Conservation (phyloP, 2,329 filamentous ascomycete species). For the Ophiosphaerella korrae region DNA sequence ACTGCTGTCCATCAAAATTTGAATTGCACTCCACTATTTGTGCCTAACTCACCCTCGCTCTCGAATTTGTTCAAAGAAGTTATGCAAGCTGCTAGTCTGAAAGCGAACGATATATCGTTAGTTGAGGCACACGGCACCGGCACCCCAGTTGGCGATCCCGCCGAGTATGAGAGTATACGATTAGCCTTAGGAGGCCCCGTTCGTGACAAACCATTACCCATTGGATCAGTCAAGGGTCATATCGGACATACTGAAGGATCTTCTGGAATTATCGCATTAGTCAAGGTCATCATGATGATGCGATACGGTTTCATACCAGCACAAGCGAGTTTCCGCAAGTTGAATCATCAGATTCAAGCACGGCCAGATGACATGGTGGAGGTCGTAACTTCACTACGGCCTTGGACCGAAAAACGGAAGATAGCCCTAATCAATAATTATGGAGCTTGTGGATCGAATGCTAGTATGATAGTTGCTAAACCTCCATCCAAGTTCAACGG, state of each 20-base stretch:
- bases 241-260: slow-evolving; percentile 27
- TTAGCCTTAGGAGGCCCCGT: not conserved
- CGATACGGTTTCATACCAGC: slow-evolving; percentile 23
- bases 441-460: slow-evolving; percentile 28
- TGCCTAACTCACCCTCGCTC: slow-evolving; percentile 17
- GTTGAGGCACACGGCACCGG: slow-evolving; percentile 26
- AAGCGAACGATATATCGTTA: slow-evolving; percentile 5
- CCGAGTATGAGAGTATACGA: slow-evolving; percentile 22
- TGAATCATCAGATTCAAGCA: slow-evolving; percentile 23
- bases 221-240: slow-evolving; percentile 39
- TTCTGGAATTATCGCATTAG: slow-evolving; percentile 20
- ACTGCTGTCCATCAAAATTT: slow-evolving; percentile 19
- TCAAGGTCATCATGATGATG: slow-evolving; percentile 38
- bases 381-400: slow-evolving; percentile 5
- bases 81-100: slow-evolving; percentile 3
- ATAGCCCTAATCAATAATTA: slow-evolving; percentile 29
- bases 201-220: slow-evolving; percentile 11
- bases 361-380: slow-evolving; percentile 13
- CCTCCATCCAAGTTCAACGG: not conserved
- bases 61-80: slow-evolving; percentile 14
- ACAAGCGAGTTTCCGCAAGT: slow-evolving; percentile 16
- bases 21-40: slow-evolving; percentile 11
- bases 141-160: slow-evolving; percentile 19
- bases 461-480: slow-evolving; percentile 16
- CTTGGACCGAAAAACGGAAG: slow-evolving; percentile 13